These are phyloP conservation scores for Vitis rupestris DNA, from an alignment of 164 flowering plant genomes.

Conservation along the genomic window DNA sequence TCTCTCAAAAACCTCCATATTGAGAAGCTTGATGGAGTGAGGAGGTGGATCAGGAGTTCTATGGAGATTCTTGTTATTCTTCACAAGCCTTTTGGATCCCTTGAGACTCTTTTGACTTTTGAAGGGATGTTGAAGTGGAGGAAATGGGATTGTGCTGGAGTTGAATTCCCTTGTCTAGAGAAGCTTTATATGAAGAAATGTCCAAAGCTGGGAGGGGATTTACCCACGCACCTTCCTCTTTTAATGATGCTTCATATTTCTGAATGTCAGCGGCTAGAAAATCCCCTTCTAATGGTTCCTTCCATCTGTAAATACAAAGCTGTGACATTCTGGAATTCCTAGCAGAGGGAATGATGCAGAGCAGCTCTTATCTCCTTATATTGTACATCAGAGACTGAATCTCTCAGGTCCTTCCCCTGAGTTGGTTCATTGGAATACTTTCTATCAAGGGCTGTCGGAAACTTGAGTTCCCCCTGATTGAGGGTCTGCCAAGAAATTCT, in stretches of 20 bases:
- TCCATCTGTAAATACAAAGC: no score
- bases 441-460: constrained; percentile 3
- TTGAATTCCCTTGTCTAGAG: neutral
- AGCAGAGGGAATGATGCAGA: no score
- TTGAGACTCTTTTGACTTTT: neutral
- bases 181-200: neutral
- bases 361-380: no score
- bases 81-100: no score
- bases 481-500: constrained; percentile 5
- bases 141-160: neutral
- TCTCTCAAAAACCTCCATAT: no score
- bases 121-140: neutral
- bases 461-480: neutral
- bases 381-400: no score
- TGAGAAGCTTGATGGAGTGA: no score
- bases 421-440: constrained; percentile 1
- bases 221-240: neutral
- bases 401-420: neutral
- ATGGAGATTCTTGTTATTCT: no score
- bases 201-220: neutral
- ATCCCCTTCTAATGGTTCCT: constrained; percentile 5
- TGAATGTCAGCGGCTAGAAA: neutral
- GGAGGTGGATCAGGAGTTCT: no score
- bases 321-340: no score
- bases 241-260: neutral